Percentiles rank a stretch among this genome's conserved stretches.
These are phyloP conservation scores for Ananas comosus DNA, from an alignment of 176 grass and related monocot species.

Conservation along the genomic window DNA sequence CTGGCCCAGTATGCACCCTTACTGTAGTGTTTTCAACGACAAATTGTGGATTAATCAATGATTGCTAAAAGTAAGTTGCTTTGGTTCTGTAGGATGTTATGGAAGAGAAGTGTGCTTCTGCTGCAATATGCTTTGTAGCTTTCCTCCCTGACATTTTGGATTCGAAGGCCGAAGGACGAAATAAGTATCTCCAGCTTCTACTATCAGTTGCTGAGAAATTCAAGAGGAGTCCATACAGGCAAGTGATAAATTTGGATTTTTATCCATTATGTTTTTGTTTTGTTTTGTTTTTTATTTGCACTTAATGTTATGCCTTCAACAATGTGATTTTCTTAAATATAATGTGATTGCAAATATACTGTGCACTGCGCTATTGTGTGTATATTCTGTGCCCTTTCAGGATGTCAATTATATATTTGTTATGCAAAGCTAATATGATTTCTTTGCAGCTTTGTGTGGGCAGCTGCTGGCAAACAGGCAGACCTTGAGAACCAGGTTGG, in stretches of 20 bases:
- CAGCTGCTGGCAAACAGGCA: constrained; percentile 77
- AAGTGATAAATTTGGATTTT: constrained; percentile 11
- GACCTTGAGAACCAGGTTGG: constrained; percentile 84
- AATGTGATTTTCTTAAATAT: too few relatives aligned
- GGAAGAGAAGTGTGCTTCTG: constrained; percentile 90
- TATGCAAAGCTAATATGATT: background rate
- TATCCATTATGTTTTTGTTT: too few relatives aligned
- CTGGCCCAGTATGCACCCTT: constrained; percentile 40
- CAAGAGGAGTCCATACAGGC: constrained; percentile 94
- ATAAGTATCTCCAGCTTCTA: constrained; percentile 73
- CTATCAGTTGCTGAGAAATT: constrained; percentile 87
- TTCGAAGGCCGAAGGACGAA: constrained; percentile 95
- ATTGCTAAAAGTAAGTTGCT: background rate
- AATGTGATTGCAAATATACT: too few relatives aligned
- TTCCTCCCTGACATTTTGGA: constrained; percentile 99
- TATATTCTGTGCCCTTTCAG: too few relatives aligned
- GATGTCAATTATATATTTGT: too few relatives aligned
- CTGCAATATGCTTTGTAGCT: constrained; percentile 97
- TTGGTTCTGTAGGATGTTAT: constrained; percentile 50
- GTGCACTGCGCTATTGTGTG: too few relatives aligned
- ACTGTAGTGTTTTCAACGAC: background rate
- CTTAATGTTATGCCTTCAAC: too few relatives aligned
- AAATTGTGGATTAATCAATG: background rate
- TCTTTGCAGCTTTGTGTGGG: constrained; percentile 75
- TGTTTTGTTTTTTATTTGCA: too few relatives aligned